Percentiles rank a stretch among this genome's conserved stretches.
phyloP scores from a whole-genome alignment of 1,139 yeast genomes.

The Suhomyces ambrosiae region DNA sequence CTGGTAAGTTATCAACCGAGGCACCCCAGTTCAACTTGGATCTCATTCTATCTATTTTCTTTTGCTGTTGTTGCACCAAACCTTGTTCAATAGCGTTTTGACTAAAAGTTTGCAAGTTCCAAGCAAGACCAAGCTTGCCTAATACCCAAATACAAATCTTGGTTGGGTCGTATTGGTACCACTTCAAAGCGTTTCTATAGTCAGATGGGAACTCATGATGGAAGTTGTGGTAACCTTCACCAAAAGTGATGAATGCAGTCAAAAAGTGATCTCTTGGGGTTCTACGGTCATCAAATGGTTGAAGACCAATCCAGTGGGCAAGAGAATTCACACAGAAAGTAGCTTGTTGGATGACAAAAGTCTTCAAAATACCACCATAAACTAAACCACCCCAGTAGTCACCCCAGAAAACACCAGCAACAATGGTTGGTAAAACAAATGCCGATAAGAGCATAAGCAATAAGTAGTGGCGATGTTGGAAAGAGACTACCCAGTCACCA shows the following conservation, averaged over 20 bases:
- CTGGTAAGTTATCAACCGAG: slow-evolving; percentile 79
- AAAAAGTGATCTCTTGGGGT: slow-evolving; percentile 95
- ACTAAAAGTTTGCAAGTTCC: slow-evolving; percentile 88
- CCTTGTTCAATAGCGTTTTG: slow-evolving; percentile 98
- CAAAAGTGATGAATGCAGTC: slow-evolving; percentile 94
- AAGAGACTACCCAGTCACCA: slow-evolving; percentile 85
- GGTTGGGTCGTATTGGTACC: slow-evolving; percentile 99
- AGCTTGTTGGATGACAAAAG: slow-evolving; percentile 89
- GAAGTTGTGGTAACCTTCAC: slow-evolving; percentile 99
- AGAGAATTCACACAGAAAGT: slow-evolving; percentile 98
- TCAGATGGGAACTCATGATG: slow-evolving; percentile 99
- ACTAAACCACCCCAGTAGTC: slow-evolving; percentile 92
- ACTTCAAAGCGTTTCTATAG: slow-evolving; percentile 94
- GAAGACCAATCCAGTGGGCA: slow-evolving; percentile 98
- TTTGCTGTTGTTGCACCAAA: slow-evolving; percentile 83
- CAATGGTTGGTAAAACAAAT: slow-evolving; percentile 69
- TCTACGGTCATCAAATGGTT: slow-evolving; percentile 97
- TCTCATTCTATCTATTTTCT: slow-evolving; percentile 85
- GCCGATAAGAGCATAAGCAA: slow-evolving; percentile 66
- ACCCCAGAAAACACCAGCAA: slow-evolving; percentile 82
- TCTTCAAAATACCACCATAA: slow-evolving; percentile 86
- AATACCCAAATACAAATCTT: slow-evolving; percentile 72
- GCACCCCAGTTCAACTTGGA: slow-evolving; percentile 89
- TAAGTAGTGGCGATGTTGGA: slow-evolving; percentile 92
- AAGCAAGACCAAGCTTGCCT: slow-evolving; percentile 83